A percentile compares a stretch with the other conserved stretches of the same genome.
Evolutionary conservation across 495 filamentous ascomycete species (phyloP).

Genomic region (Eremomyces bilateralis): DNA sequence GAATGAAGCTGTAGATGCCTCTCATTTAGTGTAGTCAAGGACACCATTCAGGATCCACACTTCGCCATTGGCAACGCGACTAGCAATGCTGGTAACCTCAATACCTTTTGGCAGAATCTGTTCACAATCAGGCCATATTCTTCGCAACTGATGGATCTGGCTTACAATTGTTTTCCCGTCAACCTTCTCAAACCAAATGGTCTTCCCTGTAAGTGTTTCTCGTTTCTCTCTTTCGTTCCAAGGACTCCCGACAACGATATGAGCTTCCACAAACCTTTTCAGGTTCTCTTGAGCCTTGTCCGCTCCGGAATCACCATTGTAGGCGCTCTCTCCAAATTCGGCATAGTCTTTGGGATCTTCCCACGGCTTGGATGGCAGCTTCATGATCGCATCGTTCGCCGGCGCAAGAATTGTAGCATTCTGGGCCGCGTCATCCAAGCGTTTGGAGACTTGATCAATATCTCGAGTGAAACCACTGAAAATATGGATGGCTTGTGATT

Average conservation of each 20-base stretch:
- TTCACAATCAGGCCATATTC: neutral
- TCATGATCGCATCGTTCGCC: constrained; percentile 56
- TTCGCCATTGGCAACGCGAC: constrained; percentile 66
- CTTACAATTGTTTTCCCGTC: constrained; percentile 47
- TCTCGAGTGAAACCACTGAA: constrained; percentile 75
- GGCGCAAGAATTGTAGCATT: constrained; percentile 89
- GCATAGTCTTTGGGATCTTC: constrained; percentile 69
- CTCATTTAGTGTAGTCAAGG: constrained; percentile 13
- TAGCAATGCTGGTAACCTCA: constrained; percentile 46
- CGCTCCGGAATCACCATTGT: constrained; percentile 56
- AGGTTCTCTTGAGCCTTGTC: constrained; percentile 64
- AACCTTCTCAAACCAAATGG: constrained; percentile 63
- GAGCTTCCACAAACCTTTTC: constrained; percentile 66
- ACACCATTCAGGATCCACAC: constrained; percentile 27
- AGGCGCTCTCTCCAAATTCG: constrained; percentile 50
- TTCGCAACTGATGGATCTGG: neutral
- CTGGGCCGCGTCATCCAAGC: constrained; percentile 40
- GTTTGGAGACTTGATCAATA: constrained; percentile 45
- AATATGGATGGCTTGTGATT: constrained; percentile 61
- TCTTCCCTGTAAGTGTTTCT: constrained; percentile 44
- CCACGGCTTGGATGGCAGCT: constrained; percentile 79
- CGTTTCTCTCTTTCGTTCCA: constrained; percentile 61
- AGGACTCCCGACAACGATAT: constrained; percentile 54
- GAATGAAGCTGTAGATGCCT: no score
- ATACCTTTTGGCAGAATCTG: constrained; percentile 66